These are phyloP conservation scores for Venturia nashicola DNA, from an alignment of 2,329 filamentous ascomycete genomes.

Conservation along the genomic window DNA sequence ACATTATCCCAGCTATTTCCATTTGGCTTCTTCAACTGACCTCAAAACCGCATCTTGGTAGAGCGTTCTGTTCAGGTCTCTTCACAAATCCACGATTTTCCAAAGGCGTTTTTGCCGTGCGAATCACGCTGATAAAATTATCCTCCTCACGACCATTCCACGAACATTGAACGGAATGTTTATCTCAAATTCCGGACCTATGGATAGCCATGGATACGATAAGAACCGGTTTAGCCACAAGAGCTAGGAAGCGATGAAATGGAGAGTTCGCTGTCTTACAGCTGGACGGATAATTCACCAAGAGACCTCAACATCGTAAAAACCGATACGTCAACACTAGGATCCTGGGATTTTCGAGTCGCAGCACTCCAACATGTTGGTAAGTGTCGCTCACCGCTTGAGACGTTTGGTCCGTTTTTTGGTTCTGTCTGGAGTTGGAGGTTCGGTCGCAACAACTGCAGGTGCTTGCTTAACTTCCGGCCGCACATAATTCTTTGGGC, in stretches of 20 bases:
- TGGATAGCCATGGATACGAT: neutral
- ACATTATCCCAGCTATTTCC: no score
- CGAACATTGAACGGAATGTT: no score
- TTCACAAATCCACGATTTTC: no score
- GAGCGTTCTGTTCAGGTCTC: no score
- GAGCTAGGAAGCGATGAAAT: neutral
- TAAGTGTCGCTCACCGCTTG: neutral
- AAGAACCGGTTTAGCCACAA: neutral
- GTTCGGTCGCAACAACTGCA: neutral
- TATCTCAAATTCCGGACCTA: no score
- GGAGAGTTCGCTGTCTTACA: neutral
- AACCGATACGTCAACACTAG: no score
- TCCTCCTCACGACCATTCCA: no score
- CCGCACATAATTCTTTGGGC: neutral
- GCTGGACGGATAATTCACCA: neutral
- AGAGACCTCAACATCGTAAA: neutral
- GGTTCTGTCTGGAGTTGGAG: neutral
- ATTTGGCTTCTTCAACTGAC: no score
- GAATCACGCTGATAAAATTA: no score
- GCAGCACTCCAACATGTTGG: neutral
- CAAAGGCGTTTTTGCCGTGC: no score
- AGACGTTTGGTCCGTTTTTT: neutral
- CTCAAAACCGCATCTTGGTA: no score
- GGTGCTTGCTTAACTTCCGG: neutral
- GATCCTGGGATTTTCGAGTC: no score